Conservation (phyloP, 2,329 filamentous ascomycete genomes). For the Sphaerulina musiva region DNA sequence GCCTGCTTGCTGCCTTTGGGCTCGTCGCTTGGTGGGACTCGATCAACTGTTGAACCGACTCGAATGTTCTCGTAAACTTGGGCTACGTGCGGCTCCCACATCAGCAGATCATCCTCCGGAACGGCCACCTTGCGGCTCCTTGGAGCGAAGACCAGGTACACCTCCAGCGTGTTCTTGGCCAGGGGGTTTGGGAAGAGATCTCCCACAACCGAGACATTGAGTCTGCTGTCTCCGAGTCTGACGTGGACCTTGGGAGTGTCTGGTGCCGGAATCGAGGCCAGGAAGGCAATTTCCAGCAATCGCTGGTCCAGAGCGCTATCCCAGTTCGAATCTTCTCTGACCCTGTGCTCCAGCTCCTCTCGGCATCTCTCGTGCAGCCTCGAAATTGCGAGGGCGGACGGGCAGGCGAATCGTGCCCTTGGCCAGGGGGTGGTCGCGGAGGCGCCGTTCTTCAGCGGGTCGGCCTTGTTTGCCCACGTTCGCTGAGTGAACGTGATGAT, state of each 20-base stretch:
- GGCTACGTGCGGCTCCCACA: background rate
- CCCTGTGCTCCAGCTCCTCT: background rate
- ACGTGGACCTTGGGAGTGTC: background rate
- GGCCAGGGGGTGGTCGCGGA: background rate
- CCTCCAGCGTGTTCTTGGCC: background rate
- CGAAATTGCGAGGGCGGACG: background rate
- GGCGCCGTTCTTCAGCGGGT: background rate
- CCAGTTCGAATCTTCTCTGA: background rate
- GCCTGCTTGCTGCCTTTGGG: background rate
- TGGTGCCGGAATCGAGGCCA: background rate
- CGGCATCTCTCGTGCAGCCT: background rate
- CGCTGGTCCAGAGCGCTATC: background rate
- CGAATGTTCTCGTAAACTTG: background rate
- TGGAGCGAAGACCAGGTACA: background rate
- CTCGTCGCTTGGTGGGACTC: background rate
- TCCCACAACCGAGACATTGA: background rate
- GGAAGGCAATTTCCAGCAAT: background rate
- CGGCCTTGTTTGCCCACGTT: background rate
- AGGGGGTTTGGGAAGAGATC: background rate
- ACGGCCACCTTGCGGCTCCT: background rate
- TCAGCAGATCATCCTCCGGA: background rate
- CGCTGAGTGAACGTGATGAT: background rate
- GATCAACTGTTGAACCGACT: background rate
- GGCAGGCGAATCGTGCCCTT: background rate
- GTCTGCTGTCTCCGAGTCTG: background rate